Percentiles rank a stretch among this genome's conserved stretches.
These are phyloP conservation scores for Tylopilus subfusipes DNA, from an alignment of 768 basidiomycete genomes.

Conservation along the genomic window DNA sequence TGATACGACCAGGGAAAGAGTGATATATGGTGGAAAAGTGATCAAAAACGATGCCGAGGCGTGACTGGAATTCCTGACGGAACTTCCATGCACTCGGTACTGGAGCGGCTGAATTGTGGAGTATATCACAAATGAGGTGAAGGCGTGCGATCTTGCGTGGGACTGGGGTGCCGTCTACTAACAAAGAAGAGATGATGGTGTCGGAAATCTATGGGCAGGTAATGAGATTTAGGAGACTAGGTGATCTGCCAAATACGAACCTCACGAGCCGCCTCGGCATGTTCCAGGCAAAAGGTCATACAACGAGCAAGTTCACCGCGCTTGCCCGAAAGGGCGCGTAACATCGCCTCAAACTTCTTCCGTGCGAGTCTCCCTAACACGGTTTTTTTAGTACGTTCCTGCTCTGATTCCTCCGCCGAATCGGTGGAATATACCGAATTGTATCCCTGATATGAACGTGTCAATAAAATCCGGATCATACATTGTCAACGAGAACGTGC, in stretches of 20 bases:
- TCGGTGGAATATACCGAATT: constrained; percentile 89
- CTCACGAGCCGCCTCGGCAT: constrained; percentile 94
- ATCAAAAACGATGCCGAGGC: constrained; percentile 92
- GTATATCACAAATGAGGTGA: constrained; percentile 94
- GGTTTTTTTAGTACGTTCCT: constrained; percentile 75
- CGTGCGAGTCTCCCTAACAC: constrained; percentile 75
- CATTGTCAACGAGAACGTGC: constrained; percentile 34
- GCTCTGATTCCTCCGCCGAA: constrained; percentile 90
- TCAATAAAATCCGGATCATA: constrained; percentile 5
- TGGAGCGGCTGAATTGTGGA: constrained; percentile 93
- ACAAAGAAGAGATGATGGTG: constrained; percentile 82
- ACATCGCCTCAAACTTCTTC: constrained; percentile 84
- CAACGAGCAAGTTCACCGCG: constrained; percentile 89
- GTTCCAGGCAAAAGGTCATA: constrained; percentile 97
- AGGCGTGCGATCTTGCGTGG: constrained; percentile 95
- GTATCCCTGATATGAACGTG: constrained; percentile 55
- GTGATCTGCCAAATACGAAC: constrained; percentile 37
- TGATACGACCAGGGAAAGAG: constrained; percentile 93
- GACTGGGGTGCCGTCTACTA: constrained; percentile 92
- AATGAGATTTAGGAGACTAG: constrained; percentile 1
- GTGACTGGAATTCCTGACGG: constrained; percentile 87
- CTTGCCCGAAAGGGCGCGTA: constrained; percentile 80
- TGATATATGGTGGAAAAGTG: constrained; percentile 93
- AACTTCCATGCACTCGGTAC: constrained; percentile 98
- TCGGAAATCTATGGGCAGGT: constrained; percentile 66